Base-by-base conservation (phyloP, 2,329 filamentous ascomycete genomes). In the Curvularia eragrostidis region DNA sequence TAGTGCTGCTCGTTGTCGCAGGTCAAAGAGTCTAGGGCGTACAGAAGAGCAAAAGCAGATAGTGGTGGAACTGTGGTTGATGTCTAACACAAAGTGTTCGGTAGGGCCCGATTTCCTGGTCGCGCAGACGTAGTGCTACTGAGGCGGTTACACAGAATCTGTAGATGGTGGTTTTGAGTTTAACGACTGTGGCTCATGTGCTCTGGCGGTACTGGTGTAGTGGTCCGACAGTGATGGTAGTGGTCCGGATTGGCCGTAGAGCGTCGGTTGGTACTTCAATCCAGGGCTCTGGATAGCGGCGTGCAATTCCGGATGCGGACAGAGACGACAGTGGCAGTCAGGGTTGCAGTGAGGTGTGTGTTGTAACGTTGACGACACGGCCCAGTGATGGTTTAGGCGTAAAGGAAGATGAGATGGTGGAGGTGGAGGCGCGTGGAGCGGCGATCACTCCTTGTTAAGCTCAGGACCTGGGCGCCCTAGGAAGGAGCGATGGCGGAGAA, bases 401-500 rank as follows among this genome's bases (percentile, higher is more conserved):
- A 63, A 54, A 42, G 59, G 57, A 54, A 49, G 54, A 19, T 4
- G 26, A 5, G 65, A 59, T 72, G 70, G 74, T 71, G 74, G 68
- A 72, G 71, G 70, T 63, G 68, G 70, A 72, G 72, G 72, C 73
- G 71, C 66, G 69, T 63, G 71, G 67, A 74, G 75, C 72, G 79
- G 76, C 79, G 80, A 81, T 81, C 79, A 42, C 66, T 66, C 77
- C 79, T 79, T 80, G 79, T 81, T 80, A 81, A 80, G 78, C 78
- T 79, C 76, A 76, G 75, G 75, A 76, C 72, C 75, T 77, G 78
- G 78, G 68, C 75, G 77, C 73, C 70, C 73, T 72, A 76, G 71
- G 30, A 63, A 72, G 68, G 68, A 75, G 74, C 74, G 75, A 79
- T 77, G 79, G 79, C 78, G 74, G 72, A 76, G 70, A 67, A 73